A percentile compares a stretch with the other conserved stretches of the same genome.
Evolutionary conservation across 2,329 filamentous ascomycete genomes (phyloP).

Genomic region (Fusarium chlamydosporum): DNA sequence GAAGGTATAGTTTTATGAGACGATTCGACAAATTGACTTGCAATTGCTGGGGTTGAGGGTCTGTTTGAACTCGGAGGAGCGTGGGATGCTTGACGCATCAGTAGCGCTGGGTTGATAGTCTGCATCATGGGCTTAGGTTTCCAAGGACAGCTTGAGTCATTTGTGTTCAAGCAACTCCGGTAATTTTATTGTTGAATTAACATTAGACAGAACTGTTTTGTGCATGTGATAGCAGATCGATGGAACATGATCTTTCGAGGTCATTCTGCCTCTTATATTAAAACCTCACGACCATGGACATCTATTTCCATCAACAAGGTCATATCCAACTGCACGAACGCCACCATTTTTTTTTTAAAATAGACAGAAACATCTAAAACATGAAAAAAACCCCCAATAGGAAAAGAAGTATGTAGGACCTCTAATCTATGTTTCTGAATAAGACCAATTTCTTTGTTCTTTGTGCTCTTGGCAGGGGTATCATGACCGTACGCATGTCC

Average conservation of each 20-base stretch:
- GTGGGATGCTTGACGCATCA: neutral
- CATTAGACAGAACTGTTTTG: fast-evolving
- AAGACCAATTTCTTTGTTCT: constrained; percentile 28
- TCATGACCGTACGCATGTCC: neutral
- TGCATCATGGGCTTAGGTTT: neutral
- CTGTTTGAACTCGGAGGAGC: neutral
- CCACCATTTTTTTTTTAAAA: constrained; percentile 33
- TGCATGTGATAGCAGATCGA: neutral
- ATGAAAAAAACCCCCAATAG: neutral
- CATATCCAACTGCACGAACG: neutral
- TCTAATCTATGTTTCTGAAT: neutral
- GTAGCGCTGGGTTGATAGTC: constrained; percentile 24
- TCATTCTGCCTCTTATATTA: neutral
- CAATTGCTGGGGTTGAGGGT: neutral
- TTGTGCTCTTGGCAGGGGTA: constrained; percentile 24
- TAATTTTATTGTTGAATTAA: neutral
- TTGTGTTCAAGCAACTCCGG: too few relatives aligned
- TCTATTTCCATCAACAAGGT: neutral
- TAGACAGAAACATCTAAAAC: constrained; percentile 5
- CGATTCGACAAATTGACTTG: fast-evolving
- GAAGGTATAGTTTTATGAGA: neutral
- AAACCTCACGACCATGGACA: neutral
- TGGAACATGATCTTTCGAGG: neutral
- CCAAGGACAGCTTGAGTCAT: neutral
- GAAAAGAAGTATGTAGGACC: too few relatives aligned